Evolutionary conservation across 176 grass and related monocot species (phyloP).

Genomic region (Avena sativa): DNA sequence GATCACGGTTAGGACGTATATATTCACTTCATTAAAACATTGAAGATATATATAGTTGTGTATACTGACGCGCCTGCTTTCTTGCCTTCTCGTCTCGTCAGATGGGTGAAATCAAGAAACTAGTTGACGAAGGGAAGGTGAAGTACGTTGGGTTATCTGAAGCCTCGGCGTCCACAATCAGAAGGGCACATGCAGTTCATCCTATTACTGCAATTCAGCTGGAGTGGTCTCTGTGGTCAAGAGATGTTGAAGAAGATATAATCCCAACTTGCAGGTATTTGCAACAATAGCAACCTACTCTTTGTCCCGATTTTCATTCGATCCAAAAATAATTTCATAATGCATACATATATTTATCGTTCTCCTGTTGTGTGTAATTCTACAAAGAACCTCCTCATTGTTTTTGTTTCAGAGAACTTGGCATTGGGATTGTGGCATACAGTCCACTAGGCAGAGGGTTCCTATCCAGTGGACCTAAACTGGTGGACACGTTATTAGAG

Average conservation of each 20-base stretch:
- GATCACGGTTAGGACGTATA: constrained; percentile 56
- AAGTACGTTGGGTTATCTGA: constrained; percentile 74
- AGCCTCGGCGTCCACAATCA: constrained; percentile 62
- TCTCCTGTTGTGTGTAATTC: neutral
- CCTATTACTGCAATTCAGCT: constrained; percentile 64
- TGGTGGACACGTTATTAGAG: constrained; percentile 40
- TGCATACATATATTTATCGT: neutral
- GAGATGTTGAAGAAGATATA: constrained; percentile 71
- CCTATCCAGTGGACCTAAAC: constrained; percentile 53
- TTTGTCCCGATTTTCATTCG: neutral
- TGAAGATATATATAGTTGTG: neutral
- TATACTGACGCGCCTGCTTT: neutral
- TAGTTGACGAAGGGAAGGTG: constrained; percentile 75
- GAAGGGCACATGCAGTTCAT: constrained; percentile 68
- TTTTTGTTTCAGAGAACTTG: constrained; percentile 56
- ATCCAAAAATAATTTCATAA: neutral
- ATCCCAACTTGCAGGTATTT: constrained; percentile 71
- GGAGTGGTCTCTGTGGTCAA: constrained; percentile 76
- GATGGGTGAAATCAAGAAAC: constrained; percentile 69
- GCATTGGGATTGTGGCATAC: constrained; percentile 81
- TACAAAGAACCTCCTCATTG: constrained; percentile 1
- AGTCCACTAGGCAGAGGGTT: constrained; percentile 67
- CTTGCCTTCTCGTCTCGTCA: neutral
- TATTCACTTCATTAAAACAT: neutral
- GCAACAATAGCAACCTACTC: neutral